Evolutionary conservation across 2,329 filamentous ascomycete species (phyloP), one percentile per base, ranked within the genome.

Genomic region (Alternaria sp.): DNA sequence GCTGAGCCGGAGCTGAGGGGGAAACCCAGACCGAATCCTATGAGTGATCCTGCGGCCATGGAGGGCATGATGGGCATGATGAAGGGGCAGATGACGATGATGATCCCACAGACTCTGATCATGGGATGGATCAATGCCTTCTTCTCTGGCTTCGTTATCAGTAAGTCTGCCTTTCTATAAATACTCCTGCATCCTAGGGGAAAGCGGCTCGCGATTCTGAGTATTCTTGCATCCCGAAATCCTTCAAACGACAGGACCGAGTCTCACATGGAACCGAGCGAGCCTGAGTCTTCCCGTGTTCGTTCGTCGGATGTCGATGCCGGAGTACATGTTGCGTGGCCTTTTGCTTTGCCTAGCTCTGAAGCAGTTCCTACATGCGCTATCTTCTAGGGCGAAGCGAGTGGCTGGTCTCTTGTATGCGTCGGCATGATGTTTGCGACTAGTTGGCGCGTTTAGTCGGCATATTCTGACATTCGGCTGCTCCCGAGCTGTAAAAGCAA

Each of bases 11-110:
- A 96, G 58, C 88, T 86, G 75, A 90, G 91, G 77, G 94, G 94
- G 56, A 92, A 97, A 82, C 91, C 93, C 4, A 91, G 93, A 19
- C 89, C 93, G 40, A 99, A 98, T 82, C 96, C 96, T 5, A 93
- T 99, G 88, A 92, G 91, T 11, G 96, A 99, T 80, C 96, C 96
- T 21, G 91, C 91, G 51, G 93, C 93, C 62, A 99, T 99, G 96
- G 96, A 99, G 78, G 95, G 94, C 71, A 99, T 99, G 96, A 99
- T 99, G 96, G 95, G 96, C 71, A 97, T 97, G 93, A 97, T 99
- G 93, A 99, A 99, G 88, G 94, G 94, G 61, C 97, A 99, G 79
- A 97, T 99, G 92, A 95, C 96, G 68, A 99, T 98, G 96, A 98
- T 99, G 85, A 93, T 99, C 62, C 96, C 96, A 52, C 97, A 99